Conservation (phyloP, 2,329 filamentous ascomycete genomes). For the Fusarium sp. region DNA sequence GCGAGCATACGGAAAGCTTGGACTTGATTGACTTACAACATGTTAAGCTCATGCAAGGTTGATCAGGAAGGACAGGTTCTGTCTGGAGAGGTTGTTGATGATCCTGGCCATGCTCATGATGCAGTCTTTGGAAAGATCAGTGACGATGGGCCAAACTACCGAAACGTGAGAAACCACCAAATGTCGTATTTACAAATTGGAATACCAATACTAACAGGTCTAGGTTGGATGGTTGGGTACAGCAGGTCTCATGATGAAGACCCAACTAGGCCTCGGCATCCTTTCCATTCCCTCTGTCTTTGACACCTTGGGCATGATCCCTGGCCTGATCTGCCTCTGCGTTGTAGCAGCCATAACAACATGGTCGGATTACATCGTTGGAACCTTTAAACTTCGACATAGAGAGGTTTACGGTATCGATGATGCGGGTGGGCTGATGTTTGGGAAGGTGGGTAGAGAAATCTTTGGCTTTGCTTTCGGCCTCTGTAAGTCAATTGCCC, state of each 20-base stretch:
- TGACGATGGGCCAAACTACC: constrained; percentile 48
- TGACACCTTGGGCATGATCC: constrained; percentile 59
- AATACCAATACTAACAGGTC: background rate
- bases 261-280: constrained; percentile 58
- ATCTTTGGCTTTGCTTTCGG: constrained; percentile 52
- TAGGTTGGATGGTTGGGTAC: constrained; percentile 59
- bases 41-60: background rate
- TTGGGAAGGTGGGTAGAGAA: constrained; percentile 58
- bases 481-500: constrained; percentile 46
- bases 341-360: constrained; percentile 57
- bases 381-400: constrained; percentile 62
- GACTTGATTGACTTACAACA: background rate
- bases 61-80: constrained; percentile 6
- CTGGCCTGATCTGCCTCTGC: constrained; percentile 58
- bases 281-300: constrained; percentile 61
- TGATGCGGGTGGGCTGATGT: constrained; percentile 62
- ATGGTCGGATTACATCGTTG: constrained; percentile 62
- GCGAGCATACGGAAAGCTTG: background rate
- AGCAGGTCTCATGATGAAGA: constrained; percentile 60
- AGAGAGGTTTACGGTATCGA: constrained; percentile 65
- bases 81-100: constrained; percentile 12
- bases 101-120: constrained; percentile 30
- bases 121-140: constrained; percentile 49
- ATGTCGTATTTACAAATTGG: too few species aligned
- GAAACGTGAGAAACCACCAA: constrained; percentile 37